phyloP scores from a whole-genome alignment of 176 grass and related monocot genomes.

The Saccharum spontaneum region DNA sequence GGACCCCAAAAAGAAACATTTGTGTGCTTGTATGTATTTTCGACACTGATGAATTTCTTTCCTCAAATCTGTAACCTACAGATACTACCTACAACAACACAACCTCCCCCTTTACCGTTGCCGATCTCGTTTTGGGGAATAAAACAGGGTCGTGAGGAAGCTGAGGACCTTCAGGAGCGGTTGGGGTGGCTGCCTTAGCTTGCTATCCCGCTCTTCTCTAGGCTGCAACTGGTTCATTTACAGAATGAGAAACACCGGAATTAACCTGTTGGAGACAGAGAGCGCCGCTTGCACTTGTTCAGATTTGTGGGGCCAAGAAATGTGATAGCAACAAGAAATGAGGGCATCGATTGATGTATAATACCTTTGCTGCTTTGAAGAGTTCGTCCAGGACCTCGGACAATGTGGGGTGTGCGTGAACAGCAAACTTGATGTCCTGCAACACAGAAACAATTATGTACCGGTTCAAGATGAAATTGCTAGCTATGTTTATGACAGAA shows the following conservation, averaged over 20 bases:
- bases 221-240: conserved; percentile 89
- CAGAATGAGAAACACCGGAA: conserved; percentile 60
- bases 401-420: conserved; percentile 89
- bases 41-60: neutral
- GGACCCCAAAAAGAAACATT: neutral
- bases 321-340: neutral
- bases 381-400: conserved; percentile 91
- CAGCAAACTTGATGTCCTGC: conserved; percentile 80
- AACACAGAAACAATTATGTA: neutral
- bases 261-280: conserved; percentile 71
- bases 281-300: conserved; percentile 35
- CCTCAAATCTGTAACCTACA: neutral
- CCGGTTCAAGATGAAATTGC: neutral
- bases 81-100: neutral
- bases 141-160: conserved; percentile 41
- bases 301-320: neutral
- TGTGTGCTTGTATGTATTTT: conserved; percentile 6
- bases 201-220: conserved; percentile 26
- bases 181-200: conserved; percentile 36
- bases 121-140: conserved; percentile 1
- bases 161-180: conserved; percentile 55
- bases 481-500: neutral
- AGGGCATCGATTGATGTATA: conserved; percentile 20
- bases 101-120: neutral
- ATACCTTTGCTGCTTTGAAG: conserved; percentile 91